Evolutionary conservation across 192 early-diverging fungal genomes (phyloP), one percentile per base, ranked within the genome.

Genomic region (Phycomyces blakesleeanus): DNA sequence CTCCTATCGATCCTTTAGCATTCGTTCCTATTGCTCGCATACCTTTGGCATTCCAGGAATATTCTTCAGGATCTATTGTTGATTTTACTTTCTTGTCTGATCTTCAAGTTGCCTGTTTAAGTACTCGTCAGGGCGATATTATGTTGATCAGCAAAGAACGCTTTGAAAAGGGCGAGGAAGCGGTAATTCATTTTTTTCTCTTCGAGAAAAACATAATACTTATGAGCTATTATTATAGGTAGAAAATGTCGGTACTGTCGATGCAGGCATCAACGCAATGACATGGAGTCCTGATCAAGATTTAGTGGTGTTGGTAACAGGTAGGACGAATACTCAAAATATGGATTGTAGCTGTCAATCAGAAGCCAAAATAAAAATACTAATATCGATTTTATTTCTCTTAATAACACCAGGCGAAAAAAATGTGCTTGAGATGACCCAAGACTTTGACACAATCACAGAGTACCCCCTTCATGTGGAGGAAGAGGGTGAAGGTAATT

Each of bases 251-350:
- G 93, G 93, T 21, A 73, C 76, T 21, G 83, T 94, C 2, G 93
- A 93, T 60, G 76, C 79, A 14, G 90, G 91, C 14, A 87, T 95
- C 25, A 63, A 73, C 22, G 78, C 79, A 55, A 85, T 90, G 76
- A 76, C 72, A 39, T 95, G 91, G 94, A 92, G 89, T 76, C 94
- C 94, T 14, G 95, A 98, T 67, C 85, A 89, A 56, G 94, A 95
- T 70, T 59, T 96, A 1, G 78, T 94, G 57, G 72, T 91, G 10
- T 71, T 95, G 57, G 82, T 93, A 7, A 95, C 91, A 7, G 88
- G 89, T 80, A 78, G 64, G 37, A 12, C 14, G 5, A 0, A 18
- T 6, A 38, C 3, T 4, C 3, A 34, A 22, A 15, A 34, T 26
- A 20, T 0, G 16, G 44, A 67, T 8, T 38, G 16, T 42, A 9